Evolutionary conservation across 108 stramenopile species (phyloP).

Genomic region (Stephanodiscus triporus): DNA sequence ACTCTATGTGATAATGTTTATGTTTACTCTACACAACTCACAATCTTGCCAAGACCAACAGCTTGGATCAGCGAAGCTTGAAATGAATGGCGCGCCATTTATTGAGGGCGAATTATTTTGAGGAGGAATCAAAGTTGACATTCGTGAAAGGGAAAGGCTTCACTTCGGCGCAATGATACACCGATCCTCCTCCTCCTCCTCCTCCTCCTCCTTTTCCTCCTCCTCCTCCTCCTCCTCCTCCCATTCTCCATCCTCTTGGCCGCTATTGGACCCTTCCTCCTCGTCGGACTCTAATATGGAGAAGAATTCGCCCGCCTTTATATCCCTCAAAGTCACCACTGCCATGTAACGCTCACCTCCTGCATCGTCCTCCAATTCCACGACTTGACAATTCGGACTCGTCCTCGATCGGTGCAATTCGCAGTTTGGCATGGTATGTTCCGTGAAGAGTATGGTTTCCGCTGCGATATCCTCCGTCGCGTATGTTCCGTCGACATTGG

Average conservation of each 20-base stretch:
- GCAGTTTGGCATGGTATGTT: constrained; percentile 75
- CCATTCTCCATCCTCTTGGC: constrained; percentile 23
- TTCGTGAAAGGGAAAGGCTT: background rate
- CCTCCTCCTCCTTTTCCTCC: constrained; percentile 7
- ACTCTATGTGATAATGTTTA: too few relatives aligned
- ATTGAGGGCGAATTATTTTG: background rate
- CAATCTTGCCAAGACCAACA: background rate
- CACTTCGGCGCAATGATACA: background rate
- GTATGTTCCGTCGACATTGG: constrained; percentile 88
- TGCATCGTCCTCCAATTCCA: constrained; percentile 65
- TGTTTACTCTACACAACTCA: too few relatives aligned
- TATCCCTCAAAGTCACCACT: constrained; percentile 67
- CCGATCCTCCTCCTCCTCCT: background rate
- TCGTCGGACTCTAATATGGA: constrained; percentile 77
- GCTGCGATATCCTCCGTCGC: constrained; percentile 76
- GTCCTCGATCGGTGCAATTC: constrained; percentile 65
- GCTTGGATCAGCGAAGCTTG: too few relatives aligned
- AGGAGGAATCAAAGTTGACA: background rate
- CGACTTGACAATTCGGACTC: constrained; percentile 78
- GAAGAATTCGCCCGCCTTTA: constrained; percentile 87
- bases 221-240: constrained; percentile 27
- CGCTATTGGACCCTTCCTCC: constrained; percentile 27
- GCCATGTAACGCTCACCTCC: constrained; percentile 74
- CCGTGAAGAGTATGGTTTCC: constrained; percentile 82
- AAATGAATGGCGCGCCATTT: background rate